Conservation (phyloP, 129 eudicot species). For the Artemisia tridentata region DNA sequence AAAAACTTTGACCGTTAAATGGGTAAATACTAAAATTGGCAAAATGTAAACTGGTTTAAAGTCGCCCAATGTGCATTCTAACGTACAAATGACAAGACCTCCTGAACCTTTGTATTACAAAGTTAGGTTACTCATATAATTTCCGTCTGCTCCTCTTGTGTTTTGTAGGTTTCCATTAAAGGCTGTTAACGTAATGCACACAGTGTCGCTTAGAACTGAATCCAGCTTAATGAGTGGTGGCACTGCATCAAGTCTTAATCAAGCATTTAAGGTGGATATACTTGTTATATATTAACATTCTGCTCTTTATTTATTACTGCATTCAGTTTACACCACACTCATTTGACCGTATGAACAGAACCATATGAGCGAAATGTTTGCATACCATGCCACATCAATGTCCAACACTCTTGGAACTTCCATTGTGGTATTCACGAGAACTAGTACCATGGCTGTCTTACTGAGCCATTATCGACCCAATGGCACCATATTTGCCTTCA, state of each 20-base stretch:
- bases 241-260: slow-evolving; percentile 67
- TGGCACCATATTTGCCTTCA: slow-evolving; percentile 95
- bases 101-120: no score
- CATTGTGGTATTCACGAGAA: slow-evolving; percentile 89
- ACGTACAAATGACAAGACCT: no score
- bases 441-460: slow-evolving; percentile 83
- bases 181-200: slow-evolving; percentile 98
- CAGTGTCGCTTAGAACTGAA: slow-evolving; percentile 88
- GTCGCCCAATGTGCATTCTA: no score
- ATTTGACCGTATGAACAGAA: slow-evolving; percentile 49
- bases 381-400: slow-evolving; percentile 95
- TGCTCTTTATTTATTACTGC: background rate
- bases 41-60: no score
- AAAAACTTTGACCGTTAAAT: no score
- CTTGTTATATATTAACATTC: background rate
- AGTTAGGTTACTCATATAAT: background rate
- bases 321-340: background rate
- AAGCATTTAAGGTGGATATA: slow-evolving; percentile 63
- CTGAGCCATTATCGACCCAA: slow-evolving; percentile 94
- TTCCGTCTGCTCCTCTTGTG: background rate
- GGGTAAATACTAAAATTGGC: no score
- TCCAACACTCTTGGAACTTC: slow-evolving; percentile 97
- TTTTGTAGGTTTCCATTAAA: slow-evolving; percentile 83
- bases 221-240: slow-evolving; percentile 68
- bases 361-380: slow-evolving; percentile 98